phyloP scores from a whole-genome alignment of 495 filamentous ascomycete species.

The Hyaloscypha finlandica region DNA sequence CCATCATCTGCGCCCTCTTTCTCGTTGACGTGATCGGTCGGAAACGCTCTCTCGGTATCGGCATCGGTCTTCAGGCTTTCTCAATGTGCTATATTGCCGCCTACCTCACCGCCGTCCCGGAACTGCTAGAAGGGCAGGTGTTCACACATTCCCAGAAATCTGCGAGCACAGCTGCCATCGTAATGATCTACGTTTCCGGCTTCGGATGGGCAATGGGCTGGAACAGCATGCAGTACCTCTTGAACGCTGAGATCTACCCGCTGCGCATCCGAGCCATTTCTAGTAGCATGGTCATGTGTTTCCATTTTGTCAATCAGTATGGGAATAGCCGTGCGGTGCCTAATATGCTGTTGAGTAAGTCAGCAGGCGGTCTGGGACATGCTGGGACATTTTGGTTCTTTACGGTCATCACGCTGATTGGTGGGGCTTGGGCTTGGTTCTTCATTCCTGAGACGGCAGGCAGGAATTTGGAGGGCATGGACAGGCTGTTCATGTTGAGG shows the following conservation, averaged over 20 bases:
- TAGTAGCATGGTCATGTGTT: conserved; percentile 52
- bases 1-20: conserved; percentile 67
- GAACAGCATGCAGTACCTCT: conserved; percentile 75
- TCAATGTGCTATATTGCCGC: conserved; percentile 69
- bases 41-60: conserved; percentile 64
- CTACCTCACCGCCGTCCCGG: conserved; percentile 58
- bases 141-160: conserved; percentile 11
- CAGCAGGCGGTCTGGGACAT: conserved; percentile 41
- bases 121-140: conserved; percentile 40
- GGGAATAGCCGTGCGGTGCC: conserved; percentile 61
- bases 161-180: conserved; percentile 50
- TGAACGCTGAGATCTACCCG: conserved; percentile 76
- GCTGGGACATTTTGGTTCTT: conserved; percentile 70
- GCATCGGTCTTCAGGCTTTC: conserved; percentile 63
- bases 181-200: conserved; percentile 67
- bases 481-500: conserved; percentile 55
- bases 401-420: conserved; percentile 59
- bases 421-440: conserved; percentile 60
- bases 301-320: conserved; percentile 76
- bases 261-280: conserved; percentile 55
- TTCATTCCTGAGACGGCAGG: conserved; percentile 69
- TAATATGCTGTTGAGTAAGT: conserved; percentile 44
- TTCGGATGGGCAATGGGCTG: conserved; percentile 75
- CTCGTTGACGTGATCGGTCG: conserved; percentile 74
- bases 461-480: conserved; percentile 64